Base-by-base conservation (phyloP, 495 filamentous ascomycete genomes). In the Amphirosellinia nigrospora region DNA sequence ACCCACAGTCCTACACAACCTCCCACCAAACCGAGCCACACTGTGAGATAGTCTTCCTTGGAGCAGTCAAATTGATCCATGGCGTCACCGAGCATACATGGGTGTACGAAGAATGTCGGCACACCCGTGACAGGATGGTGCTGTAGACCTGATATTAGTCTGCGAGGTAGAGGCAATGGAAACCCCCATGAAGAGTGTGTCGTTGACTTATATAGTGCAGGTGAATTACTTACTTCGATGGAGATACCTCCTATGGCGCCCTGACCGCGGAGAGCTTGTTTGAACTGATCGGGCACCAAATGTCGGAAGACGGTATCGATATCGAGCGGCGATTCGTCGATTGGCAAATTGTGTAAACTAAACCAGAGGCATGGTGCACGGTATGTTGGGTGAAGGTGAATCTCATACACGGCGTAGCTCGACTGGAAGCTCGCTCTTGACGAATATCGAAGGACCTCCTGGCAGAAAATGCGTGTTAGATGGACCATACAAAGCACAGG, bases 61-160 rank as follows among this genome's bases (percentile, higher is more conserved):
- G 82, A 82, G 70, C 87, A 84, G 61, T 84, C 78, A 72, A 86
- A 84, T 23, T 74, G 78, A 43, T 80, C 83, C 88, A 97, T 91
- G 59, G 90, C 91, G 71, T 93, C 91, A 66, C 89, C 90, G n/a
- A 93, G 90, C 76, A 92, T 87, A 83, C 93, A 97, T 28, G 93
- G 93, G 80, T 97, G 93, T 73, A 96, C 82, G 81, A 94, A 96
- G 75, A 92, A 94, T 59, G 87, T 84, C 56, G 93, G 93, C 58
- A 89, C 74, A 66, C 89, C 90, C 67, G 88, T 91, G 52, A 89
- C 80, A 56, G 93, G 93, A 85, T 96, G 92, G 81, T 94, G 89
- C 93, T 94, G 76, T 73, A 71, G 19, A 34, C 74, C 45, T 70
- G 76, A 78, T 78, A 73, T 80, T 84, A 85, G 82, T 84, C 75